Evolutionary conservation across 441 rosid genomes (phyloP), one percentile per base, ranked within the genome.

Genomic region (Gossypium trilobum): DNA sequence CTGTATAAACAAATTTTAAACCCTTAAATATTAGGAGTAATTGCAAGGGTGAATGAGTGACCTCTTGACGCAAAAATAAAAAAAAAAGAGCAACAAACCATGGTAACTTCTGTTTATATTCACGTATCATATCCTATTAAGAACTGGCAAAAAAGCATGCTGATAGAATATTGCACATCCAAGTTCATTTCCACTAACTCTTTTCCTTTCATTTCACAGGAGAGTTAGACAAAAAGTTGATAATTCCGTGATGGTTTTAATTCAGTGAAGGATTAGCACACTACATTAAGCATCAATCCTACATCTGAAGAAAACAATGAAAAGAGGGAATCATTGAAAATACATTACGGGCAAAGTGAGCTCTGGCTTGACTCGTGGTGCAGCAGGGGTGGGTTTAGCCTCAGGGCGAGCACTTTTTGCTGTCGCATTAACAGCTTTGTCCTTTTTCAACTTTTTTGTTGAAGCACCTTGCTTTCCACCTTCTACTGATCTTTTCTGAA

Each of bases 261-360:
- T 44, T 42, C 55, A 65, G 2, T 46, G 57, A 66, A 66, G 5
- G 13, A n/a, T n/a, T 66, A 48, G 57, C 13, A 48, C 20, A 46
- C 55, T 66, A 23, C 3, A 23, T 48, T 48, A 66, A 66, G 57
- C 16, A 48, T 46, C 20, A 66, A 74, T 36, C 29, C 44, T 25
- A 63, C 58, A 71, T 71, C 52, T 44, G 39, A 22, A n/a, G 13
- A 54, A 70, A 70, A 31, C n/a, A 70, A 42, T 68, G 13, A 71
- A 68, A 69, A 68, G 2, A 75, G 67, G 83, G 75, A 60, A 72
- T 77, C 60, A 73, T 61, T 77, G 80, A 68, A 77, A 80, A 75
- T 95, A 95, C 97, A 88, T 89, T 80, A 88, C 78, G 62, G 99
- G 98, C 83, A 93, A 82, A 83, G 95, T 76, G 82, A 95, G 99